Base-by-base conservation (phyloP, 2,329 filamentous ascomycete genomes). In the Phialophora verrucosa region DNA sequence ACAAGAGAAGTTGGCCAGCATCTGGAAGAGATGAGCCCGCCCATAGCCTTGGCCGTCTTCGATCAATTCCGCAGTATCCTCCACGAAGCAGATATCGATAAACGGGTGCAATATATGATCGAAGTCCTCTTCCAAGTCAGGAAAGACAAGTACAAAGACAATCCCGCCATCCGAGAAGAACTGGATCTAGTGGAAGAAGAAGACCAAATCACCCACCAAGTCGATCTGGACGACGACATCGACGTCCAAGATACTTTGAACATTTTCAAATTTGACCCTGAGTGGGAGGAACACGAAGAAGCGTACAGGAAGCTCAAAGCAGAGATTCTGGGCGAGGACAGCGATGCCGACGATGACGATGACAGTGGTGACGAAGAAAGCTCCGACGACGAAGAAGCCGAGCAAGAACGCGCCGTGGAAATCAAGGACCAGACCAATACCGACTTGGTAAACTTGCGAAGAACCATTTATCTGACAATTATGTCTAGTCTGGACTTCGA, bases 51-150 rank as follows among this genome's bases (percentile, higher is more conserved):
- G 71, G 91, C 90, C 27, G 92, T 99, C 7, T 99, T 96, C 75
- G 95, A 99, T 75, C 93, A 97, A 78, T 96, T 99, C 82, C 85
- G 95, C 73, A 94, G 90, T 73, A 97, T 98, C 70, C 83, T 99
- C 8, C 94, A 99, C 81, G 95, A 99, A 78, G 93, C 93, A 53
- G 93, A 95, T 75, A 97, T 99, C 77, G 94, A 98, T 76, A 97
- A 97, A 83, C 87, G 95, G 70, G 93, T 94, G n/a, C 95, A 99
- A 80, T 99, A 98, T 80, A 97, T 97, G 91, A 94, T 99, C 64
- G 95, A 99, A 78, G 95, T 98, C 5, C 81, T 99, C 51, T 99
- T 99, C 77, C 93, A 99, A 80, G 90, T 97, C 63, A 88, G 95
- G 70, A 97, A 97, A 79, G 94, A 98, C 80, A 91, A 91, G 74